These are phyloP conservation scores for Citrus reticulata DNA, from an alignment of 345 rosid genomes.

Conservation along the genomic window DNA sequence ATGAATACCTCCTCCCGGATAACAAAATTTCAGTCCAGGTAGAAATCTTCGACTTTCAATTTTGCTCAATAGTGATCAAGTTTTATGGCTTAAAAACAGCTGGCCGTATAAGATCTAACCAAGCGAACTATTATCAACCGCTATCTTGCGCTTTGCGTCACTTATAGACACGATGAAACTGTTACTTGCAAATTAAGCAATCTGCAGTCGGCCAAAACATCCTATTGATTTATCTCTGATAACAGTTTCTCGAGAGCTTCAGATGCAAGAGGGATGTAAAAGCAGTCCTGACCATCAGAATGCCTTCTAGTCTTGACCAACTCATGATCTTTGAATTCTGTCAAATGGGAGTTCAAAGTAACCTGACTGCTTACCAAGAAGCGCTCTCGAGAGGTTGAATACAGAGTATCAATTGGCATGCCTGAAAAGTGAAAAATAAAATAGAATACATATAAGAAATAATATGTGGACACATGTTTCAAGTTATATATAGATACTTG, in stretches of 20 bases:
- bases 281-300: conserved; percentile 88
- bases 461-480: neutral
- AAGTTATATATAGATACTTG: conserved; percentile 8
- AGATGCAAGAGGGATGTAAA: conserved; percentile 60
- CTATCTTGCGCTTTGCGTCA: neutral
- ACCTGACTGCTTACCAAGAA: conserved; percentile 91
- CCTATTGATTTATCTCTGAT: conserved; percentile 49
- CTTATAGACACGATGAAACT: neutral
- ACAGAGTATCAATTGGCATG: conserved; percentile 64
- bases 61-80: neutral
- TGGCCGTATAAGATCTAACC: neutral
- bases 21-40: neutral
- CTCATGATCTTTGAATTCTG: conserved; percentile 93
- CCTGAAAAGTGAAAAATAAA: conserved; percentile 37
- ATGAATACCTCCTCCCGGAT: no score
- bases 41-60: neutral
- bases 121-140: neutral
- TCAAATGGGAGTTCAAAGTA: conserved; percentile 81
- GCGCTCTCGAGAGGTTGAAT: conserved; percentile 64
- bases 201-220: neutral
- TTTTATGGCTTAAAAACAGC: neutral
- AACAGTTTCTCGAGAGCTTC: conserved; percentile 69
- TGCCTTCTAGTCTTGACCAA: conserved; percentile 73
- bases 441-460: neutral
- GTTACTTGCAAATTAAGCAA: neutral